phyloP scores from a whole-genome alignment of 176 grass and related monocot genomes.

The Avena atlantica region DNA sequence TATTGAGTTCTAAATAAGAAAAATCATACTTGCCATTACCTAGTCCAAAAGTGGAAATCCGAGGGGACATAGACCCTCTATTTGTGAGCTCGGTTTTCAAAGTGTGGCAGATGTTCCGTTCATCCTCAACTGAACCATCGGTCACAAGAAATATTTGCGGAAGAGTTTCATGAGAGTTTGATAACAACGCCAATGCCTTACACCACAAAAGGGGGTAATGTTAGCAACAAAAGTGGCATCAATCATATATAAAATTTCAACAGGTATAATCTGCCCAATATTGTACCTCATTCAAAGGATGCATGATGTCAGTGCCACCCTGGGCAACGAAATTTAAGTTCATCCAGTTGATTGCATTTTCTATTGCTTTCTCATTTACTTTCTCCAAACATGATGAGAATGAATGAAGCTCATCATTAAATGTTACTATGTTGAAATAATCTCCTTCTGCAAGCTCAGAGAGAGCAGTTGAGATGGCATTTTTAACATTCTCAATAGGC shows the following conservation, averaged over 20 bases:
- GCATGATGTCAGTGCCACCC: slow-evolving; percentile 85
- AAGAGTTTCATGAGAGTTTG: slow-evolving; percentile 57
- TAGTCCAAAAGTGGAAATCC: slow-evolving; percentile 93
- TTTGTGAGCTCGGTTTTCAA: slow-evolving; percentile 58
- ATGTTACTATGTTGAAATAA: slow-evolving; percentile 89
- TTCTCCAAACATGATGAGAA: slow-evolving; percentile 85
- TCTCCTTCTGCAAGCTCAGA: slow-evolving; percentile 73
- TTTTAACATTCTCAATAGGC: slow-evolving; percentile 84
- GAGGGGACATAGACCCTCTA: slow-evolving; percentile 64
- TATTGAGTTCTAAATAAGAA: slow-evolving; percentile 9
- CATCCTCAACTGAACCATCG: slow-evolving; percentile 88
- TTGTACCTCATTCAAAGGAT: slow-evolving; percentile 80
- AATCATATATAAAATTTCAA: background rate
- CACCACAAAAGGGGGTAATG: slow-evolving; percentile 22
- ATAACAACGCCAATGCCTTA: slow-evolving; percentile 76
- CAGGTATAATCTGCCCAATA: slow-evolving; percentile 29
- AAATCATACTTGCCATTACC: slow-evolving; percentile 56
- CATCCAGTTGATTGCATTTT: slow-evolving; percentile 77
- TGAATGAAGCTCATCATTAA: slow-evolving; percentile 68
- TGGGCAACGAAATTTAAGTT: slow-evolving; percentile 61
- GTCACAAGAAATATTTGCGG: slow-evolving; percentile 97
- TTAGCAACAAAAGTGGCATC: slow-evolving; percentile 30
- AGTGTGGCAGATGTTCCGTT: slow-evolving; percentile 73
- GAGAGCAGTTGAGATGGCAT: slow-evolving; percentile 61
- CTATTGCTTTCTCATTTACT: slow-evolving; percentile 68